phyloP scores from a whole-genome alignment of 2,329 filamentous ascomycete species.

The Pseudogymnoascus sp. region DNA sequence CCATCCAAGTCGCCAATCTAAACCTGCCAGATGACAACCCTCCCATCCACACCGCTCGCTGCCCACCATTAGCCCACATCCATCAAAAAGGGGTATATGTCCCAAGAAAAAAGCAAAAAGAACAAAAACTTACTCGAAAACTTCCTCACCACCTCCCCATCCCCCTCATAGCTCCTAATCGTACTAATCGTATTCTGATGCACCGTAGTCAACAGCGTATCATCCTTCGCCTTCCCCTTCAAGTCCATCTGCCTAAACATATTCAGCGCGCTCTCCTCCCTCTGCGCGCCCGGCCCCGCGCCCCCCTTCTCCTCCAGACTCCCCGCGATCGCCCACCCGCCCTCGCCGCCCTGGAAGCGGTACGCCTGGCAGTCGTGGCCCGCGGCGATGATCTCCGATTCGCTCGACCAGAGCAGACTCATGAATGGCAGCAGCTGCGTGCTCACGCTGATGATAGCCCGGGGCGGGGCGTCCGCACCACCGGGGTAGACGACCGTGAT shows the following conservation, averaged over 20 bases:
- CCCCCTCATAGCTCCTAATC: conserved; percentile 65
- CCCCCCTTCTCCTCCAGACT: conserved; percentile 58
- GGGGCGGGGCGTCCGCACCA: conserved; percentile 81
- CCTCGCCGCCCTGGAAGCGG: conserved; percentile 69
- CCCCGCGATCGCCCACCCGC: conserved; percentile 76
- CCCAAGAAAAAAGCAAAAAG: too few relatives aligned
- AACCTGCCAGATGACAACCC: conserved; percentile 68
- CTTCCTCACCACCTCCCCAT: conserved; percentile 57
- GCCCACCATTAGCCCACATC: conserved; percentile 24
- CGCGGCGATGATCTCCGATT: conserved; percentile 89
- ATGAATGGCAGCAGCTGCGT: conserved; percentile 89
- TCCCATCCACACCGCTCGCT: conserved; percentile 78
- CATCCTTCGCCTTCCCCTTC: conserved; percentile 84
- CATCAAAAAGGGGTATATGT: conserved; percentile 1
- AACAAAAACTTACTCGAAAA: conserved; percentile 75
- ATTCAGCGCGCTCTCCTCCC: conserved; percentile 89
- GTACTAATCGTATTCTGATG: conserved; percentile 96
- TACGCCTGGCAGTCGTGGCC: conserved; percentile 88
- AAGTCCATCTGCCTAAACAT: conserved; percentile 99
- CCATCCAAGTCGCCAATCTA: conserved; percentile 31
- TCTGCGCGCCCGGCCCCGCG: conserved; percentile 42
- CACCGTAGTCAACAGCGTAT: conserved; percentile 88
- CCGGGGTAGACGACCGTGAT: conserved; percentile 94
- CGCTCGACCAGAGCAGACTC: conserved; percentile 84
- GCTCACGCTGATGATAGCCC: conserved; percentile 80